Base-by-base conservation (phyloP, 495 filamentous ascomycete species). In the Penicillium flavigenum region DNA sequence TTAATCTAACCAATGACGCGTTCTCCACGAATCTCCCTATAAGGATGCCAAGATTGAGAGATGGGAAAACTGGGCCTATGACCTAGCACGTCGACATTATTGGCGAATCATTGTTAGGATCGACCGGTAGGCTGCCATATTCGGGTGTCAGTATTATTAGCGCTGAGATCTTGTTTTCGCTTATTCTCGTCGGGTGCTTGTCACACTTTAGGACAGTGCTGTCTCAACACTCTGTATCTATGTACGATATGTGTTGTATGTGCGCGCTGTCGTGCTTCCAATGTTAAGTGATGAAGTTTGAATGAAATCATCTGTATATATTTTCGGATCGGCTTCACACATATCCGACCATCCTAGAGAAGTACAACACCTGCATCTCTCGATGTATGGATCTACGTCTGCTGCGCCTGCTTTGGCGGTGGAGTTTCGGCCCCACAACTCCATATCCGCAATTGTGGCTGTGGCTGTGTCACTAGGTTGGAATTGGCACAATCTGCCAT, bases 1-100 rank as follows among this genome's bases (percentile, higher is more conserved):
- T n/a, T n/a, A 39, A 9, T 39, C n/a, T 22, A 12, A 14, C 12
- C 17, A 56, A 60, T 65, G 57, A 65, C 63, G 63, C 63, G 54
- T 60, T 60, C 57, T 58, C 32, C 29, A n/a, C 12, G 41, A 34
- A 32, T 62, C 22, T 54, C 57, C 57, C 44, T 49, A 57, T 57
- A 48, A 53, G 54, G 56, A 50, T 60, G 58, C 57, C 51, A 59
- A 59, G 56, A 5, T 24, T 43, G 38, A 53, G 20, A 45, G 31
- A 16, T 46, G 9, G 47, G 36, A 29, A 63, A 51, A 49, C 42
- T 14, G 47, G 47, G 44, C 56, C 60, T 47, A 24, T 26, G 12
- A 22, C 20, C 6, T 16, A 9, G 14, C 26, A 19, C n/a, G 14
- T 5, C n/a, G 3, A 16, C 12, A 3, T 47, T 8, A 50, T 63